These are phyloP conservation scores for Globisporangium yorkense DNA, from an alignment of 352 stramenopile genomes.

Conservation along the genomic window DNA sequence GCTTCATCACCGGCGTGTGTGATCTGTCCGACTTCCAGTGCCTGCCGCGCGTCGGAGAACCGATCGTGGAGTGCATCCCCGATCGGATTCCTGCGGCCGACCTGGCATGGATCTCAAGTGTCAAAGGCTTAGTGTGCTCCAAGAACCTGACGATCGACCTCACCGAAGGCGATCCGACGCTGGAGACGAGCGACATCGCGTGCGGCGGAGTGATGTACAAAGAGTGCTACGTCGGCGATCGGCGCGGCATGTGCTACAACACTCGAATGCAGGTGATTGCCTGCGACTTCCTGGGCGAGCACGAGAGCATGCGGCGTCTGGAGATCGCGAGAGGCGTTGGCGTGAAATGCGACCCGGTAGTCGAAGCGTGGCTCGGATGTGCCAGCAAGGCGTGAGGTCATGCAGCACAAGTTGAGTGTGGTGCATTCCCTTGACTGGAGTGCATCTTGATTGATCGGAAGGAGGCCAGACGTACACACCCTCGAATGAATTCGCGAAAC, in stretches of 20 bases:
- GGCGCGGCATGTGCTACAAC: slow-evolving; percentile 8
- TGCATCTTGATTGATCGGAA: too few relatives aligned
- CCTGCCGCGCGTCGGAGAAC: not conserved
- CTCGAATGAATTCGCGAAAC: too few relatives aligned
- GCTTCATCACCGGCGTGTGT: slow-evolving; percentile 7
- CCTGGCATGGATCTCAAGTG: not conserved
- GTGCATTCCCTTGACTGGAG: too few relatives aligned
- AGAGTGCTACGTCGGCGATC: not conserved
- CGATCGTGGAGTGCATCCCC: not conserved
- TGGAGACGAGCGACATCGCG: not conserved
- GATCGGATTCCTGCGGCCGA: not conserved
- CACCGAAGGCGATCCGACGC: not conserved
- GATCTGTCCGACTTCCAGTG: slow-evolving; percentile 2
- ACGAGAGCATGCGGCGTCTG: slow-evolving; percentile 2
- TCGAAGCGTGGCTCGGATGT: slow-evolving; percentile 4
- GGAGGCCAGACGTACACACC: too few relatives aligned
- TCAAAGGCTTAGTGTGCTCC: too few relatives aligned
- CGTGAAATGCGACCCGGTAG: not conserved
- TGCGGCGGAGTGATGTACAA: slow-evolving; percentile 4
- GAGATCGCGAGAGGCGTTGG: not conserved
- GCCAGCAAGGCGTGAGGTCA: too few relatives aligned
- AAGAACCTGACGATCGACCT: too few relatives aligned
- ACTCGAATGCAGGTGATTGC: slow-evolving; percentile 3
- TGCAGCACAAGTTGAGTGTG: too few relatives aligned
- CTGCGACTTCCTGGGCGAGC: not conserved